Conservation (phyloP, 1,284 basidiomycete genomes). For the Fomitopsis pinicola region DNA sequence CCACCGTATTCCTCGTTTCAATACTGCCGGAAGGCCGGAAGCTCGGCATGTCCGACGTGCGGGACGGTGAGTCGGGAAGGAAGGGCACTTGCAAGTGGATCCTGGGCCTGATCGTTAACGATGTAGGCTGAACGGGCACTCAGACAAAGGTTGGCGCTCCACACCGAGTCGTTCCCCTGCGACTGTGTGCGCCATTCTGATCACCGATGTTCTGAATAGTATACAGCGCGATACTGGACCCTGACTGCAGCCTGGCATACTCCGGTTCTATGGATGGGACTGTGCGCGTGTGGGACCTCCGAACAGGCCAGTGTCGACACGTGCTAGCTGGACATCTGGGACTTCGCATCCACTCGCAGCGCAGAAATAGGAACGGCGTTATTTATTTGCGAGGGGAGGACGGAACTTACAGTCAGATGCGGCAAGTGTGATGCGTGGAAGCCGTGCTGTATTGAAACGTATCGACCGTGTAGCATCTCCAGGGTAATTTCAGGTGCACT, state of each 20-base stretch:
- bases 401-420: too few species aligned
- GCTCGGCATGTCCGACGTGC: too few species aligned
- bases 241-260: constrained; percentile 79
- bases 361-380: constrained; percentile 53
- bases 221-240: constrained; percentile 87
- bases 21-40: too few species aligned
- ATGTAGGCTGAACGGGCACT: constrained; percentile 53
- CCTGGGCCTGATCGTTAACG: constrained; percentile 34
- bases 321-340: constrained; percentile 69
- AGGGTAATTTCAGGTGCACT: constrained; percentile 87
- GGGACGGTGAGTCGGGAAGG: too few species aligned
- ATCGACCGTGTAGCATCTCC: constrained; percentile 79
- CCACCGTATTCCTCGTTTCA: too few species aligned
- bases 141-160: constrained; percentile 59
- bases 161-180: too few species aligned
- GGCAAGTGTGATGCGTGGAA: too few species aligned
- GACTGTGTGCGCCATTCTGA: constrained; percentile 34
- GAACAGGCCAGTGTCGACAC: constrained; percentile 75
- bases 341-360: too few species aligned
- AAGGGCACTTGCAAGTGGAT: constrained; percentile 74
- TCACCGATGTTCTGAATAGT: constrained; percentile 40
- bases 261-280: constrained; percentile 97
- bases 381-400: too few species aligned
- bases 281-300: constrained; percentile 88
- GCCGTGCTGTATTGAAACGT: too few species aligned